These are phyloP conservation scores for Litsea cubeba DNA, from an alignment of 164 flowering plant species.

Conservation along the genomic window DNA sequence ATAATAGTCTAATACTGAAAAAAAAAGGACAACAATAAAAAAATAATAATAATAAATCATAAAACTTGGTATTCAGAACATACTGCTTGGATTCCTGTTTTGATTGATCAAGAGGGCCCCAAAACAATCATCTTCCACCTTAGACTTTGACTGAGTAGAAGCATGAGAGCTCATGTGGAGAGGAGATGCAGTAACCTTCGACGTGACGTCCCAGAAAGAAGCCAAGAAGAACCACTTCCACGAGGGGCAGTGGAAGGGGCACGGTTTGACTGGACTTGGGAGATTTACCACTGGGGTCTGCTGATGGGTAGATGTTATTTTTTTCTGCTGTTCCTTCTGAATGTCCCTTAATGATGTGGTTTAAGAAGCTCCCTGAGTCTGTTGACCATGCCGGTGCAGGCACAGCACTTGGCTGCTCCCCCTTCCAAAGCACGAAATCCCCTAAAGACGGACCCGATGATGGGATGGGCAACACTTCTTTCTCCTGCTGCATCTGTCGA, in stretches of 20 bases:
- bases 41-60: too few species aligned
- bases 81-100: conserved; percentile 72
- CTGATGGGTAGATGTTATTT: conserved; percentile 28
- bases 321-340: conserved; percentile 75
- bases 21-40: neutral
- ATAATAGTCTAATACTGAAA: neutral
- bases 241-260: conserved; percentile 28
- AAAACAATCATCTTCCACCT: conserved; percentile 88
- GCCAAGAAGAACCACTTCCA: conserved; percentile 52
- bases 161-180: conserved; percentile 36
- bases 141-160: conserved; percentile 48
- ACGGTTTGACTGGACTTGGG: conserved; percentile 52
- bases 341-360: conserved; percentile 82
- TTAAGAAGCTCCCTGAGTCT: conserved; percentile 57
- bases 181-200: conserved; percentile 48
- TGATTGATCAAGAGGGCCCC: conserved; percentile 85
- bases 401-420: conserved; percentile 39
- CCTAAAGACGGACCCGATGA: conserved; percentile 94
- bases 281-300: conserved; percentile 33
- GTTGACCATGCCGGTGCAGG: conserved; percentile 87
- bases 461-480: conserved; percentile 64
- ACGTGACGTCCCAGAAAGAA: conserved; percentile 49
- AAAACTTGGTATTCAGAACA: conserved; percentile 10
- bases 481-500: conserved; percentile 57
- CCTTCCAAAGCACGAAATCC: conserved; percentile 96